Conservation (phyloP, 164 flowering plant genomes). For the Magnolia sinica region DNA sequence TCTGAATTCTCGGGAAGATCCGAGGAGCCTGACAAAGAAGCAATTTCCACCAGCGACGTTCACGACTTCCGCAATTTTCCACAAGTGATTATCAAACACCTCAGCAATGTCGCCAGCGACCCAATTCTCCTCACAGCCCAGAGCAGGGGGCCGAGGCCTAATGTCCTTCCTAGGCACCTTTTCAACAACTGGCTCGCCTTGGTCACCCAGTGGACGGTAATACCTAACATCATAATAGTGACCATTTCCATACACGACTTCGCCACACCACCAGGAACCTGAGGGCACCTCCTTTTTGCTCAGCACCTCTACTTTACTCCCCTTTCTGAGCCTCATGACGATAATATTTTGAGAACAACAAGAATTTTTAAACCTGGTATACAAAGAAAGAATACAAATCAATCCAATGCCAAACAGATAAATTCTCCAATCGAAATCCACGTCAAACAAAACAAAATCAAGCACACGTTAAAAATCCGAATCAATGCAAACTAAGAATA, state of each 20-base stretch:
- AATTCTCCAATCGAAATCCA: no score
- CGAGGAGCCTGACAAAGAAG: slow-evolving; percentile 41
- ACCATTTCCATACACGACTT: slow-evolving; percentile 71
- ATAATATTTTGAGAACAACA: slow-evolving; percentile 1
- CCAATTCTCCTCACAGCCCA: slow-evolving; percentile 37
- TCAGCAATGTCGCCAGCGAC: slow-evolving; percentile 64
- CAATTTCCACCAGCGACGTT: slow-evolving; percentile 29
- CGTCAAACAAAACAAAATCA: no score
- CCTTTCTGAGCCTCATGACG: slow-evolving; percentile 63
- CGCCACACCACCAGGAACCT: slow-evolving; percentile 66
- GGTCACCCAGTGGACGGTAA: slow-evolving; percentile 20
- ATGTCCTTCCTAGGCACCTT: slow-evolving; percentile 58
- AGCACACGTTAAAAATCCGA: no score
- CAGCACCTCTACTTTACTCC: slow-evolving; percentile 68
- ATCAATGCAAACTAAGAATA: no score
- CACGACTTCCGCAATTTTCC: slow-evolving; percentile 64
- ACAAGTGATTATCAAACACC: slow-evolving; percentile 55
- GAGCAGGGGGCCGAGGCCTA: slow-evolving; percentile 70
- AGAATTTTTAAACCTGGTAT: not conserved
- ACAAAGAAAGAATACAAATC: not conserved
- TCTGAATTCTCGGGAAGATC: slow-evolving; percentile 33
- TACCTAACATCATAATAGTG: slow-evolving; percentile 57
- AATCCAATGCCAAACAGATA: not conserved
- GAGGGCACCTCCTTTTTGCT: slow-evolving; percentile 47
- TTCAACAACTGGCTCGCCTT: slow-evolving; percentile 26